These are phyloP conservation scores for Neckera pumila DNA, from an alignment of 225 moss, liverwort and hornwort species.

Conservation along the genomic window DNA sequence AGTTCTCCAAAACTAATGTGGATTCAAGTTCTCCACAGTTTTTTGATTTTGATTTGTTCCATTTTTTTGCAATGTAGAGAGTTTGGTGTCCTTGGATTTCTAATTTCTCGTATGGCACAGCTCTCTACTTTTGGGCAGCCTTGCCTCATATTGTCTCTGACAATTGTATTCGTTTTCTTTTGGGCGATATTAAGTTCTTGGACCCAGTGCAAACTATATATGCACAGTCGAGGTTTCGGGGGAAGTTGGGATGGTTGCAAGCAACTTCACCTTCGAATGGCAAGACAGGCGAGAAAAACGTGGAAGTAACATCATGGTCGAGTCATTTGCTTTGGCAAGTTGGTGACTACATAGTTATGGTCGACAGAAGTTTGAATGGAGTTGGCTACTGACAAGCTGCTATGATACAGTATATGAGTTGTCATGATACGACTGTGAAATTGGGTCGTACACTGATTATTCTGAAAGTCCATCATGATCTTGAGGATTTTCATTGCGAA, in stretches of 20 bases:
- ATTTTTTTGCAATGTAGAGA: neutral
- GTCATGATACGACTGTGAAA: neutral
- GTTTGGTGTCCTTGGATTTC: neutral
- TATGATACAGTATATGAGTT: neutral
- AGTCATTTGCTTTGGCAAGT: neutral
- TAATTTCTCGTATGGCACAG: neutral
- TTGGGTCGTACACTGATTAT: neutral
- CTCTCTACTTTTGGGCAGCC: neutral
- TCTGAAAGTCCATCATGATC: neutral
- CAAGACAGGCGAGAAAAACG: conserved; percentile 8
- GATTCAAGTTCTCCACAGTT: neutral
- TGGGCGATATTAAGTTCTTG: neutral
- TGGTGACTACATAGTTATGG: neutral
- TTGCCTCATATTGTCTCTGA: neutral
- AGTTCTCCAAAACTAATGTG: neutral
- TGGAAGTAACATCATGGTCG: neutral
- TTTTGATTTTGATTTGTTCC: neutral
- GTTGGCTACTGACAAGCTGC: neutral
- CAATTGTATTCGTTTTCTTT: neutral
- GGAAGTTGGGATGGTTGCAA: neutral
- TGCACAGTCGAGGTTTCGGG: neutral
- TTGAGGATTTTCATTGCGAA: neutral
- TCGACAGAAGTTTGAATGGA: neutral
- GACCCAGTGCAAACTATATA: neutral
- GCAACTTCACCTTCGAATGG: conserved; percentile 19